Percentiles rank a stretch among this genome's conserved stretches.
phyloP scores from a whole-genome alignment of 2,329 filamentous ascomycete genomes.

The Tolypocladium endophyticum region DNA sequence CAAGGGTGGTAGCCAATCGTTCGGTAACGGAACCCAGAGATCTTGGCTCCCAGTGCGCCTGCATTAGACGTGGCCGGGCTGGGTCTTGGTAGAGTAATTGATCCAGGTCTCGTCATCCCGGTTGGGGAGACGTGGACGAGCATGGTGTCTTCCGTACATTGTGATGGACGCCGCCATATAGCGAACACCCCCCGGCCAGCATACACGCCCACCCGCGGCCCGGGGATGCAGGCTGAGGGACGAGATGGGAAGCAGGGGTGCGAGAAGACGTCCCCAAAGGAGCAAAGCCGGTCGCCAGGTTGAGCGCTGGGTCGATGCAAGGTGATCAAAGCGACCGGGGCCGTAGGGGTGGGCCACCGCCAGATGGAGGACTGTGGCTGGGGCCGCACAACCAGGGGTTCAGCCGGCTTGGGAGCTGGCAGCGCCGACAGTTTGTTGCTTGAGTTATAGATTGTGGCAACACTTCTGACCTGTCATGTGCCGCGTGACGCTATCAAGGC shows the following conservation, averaged over 20 bases:
- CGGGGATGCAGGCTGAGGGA: neutral
- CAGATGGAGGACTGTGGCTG: constrained; percentile 1
- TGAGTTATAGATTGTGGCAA: neutral
- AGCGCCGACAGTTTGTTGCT: neutral
- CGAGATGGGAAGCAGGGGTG: constrained; percentile 1
- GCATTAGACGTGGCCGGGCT: constrained; percentile 11
- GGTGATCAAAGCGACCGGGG: constrained; percentile 1
- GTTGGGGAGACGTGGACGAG: neutral
- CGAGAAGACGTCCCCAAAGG: neutral
- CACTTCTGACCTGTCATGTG: constrained; percentile 1
- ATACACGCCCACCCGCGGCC: neutral
- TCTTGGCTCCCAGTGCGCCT: constrained; percentile 11
- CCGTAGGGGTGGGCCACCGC: constrained; percentile 1
- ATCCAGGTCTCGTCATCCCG: constrained; percentile 16
- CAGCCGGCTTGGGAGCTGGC: neutral
- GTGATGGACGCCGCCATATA: neutral
- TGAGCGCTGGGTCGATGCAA: constrained; percentile 1
- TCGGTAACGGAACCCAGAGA: constrained; percentile 16
- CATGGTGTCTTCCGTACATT: neutral
- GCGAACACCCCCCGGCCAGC: neutral
- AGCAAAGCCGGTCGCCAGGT: neutral
- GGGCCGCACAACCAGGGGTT: constrained; percentile 3
- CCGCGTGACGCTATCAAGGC: neutral
- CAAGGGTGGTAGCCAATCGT: constrained; percentile 22
- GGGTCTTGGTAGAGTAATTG: constrained; percentile 3